Base-by-base conservation (phyloP, 2,329 filamentous ascomycete genomes). In the Sporothrix brasiliensis region DNA sequence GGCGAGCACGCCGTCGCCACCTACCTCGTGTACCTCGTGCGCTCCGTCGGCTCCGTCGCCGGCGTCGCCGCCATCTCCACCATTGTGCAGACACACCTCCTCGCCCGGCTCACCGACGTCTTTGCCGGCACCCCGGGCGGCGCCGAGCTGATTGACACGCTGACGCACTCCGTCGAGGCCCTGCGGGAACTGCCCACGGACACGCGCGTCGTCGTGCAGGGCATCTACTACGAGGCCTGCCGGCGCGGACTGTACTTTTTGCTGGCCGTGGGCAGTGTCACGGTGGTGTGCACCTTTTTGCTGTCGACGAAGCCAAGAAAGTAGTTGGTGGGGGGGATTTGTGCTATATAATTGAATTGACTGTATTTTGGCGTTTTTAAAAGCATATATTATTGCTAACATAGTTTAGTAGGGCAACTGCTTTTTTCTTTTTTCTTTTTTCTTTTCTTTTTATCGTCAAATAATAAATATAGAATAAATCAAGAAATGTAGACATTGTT, bases 1-100 rank as follows among this genome's bases (percentile, higher is more conserved):
- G n/a, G 30, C 19, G 71, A 72, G 21, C 71, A 72, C 44, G 71
- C 71, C 14, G 71, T 72, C 3, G 71, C 71, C 13, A 72, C 71
- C 2, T 70, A 72, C 19, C 50, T 68, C 1, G 52, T 72, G 4
- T 72, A 72, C 16, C 68, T 72, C 4, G 71, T 72, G 1, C 68
- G 70, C 1, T 72, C 70, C 7, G 53, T 72, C n/a, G 70, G 70
- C 1, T 67, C 70, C n/a, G 70, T 72, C 34, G 69, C 68, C n/a
- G 71, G 71, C 19, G 68, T 72, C 3, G 71, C 71, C 0, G 71
- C 68, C 44, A 70, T 72, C 66, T 70, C 71, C 16, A 72, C 71
- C 0, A 68, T 72, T 10, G 65, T 70, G 9, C 71, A 72, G 47
- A 60, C 71, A 2, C 58, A 47, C 2, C 44, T 72, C 7, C 27